Evolutionary conservation across 495 filamentous ascomycete genomes (phyloP).

Genomic region (Penicillium subrubescens): DNA sequence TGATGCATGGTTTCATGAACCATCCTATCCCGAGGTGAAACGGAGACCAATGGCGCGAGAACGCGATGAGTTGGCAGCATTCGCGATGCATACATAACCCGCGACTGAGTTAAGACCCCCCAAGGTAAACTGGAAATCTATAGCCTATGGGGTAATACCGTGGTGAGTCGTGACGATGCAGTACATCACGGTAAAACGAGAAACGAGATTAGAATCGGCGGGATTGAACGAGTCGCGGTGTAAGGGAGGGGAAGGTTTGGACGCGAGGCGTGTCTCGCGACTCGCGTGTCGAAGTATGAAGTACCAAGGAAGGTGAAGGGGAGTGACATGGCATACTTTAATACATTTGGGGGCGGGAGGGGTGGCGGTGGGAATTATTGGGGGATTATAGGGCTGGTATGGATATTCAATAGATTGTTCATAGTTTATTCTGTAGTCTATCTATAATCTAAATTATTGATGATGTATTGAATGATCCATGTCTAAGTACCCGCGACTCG

Average conservation of each 20-base stretch:
- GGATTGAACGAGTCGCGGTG: neutral
- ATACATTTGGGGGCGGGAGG: neutral
- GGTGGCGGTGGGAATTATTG: neutral
- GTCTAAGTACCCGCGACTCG: constrained; percentile 10
- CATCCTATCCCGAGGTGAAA: neutral
- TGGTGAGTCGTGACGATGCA: neutral
- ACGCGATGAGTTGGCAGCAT: neutral
- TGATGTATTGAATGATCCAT: neutral
- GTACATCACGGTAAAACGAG: neutral
- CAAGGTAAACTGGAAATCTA: neutral
- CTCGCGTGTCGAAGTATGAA: neutral
- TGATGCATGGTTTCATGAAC: neutral
- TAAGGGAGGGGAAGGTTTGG: constrained; percentile 4
- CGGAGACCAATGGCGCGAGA: neutral
- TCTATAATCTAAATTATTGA: too few species aligned
- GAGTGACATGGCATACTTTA: neutral
- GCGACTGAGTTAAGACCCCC: neutral
- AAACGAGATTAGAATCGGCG: neutral
- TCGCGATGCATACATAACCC: neutral
- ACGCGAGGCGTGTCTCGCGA: constrained; percentile 18
- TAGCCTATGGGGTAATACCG: neutral
- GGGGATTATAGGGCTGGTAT: neutral
- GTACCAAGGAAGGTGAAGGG: neutral
- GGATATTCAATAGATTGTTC: neutral
- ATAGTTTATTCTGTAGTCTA: neutral